phyloP scores from a whole-genome alignment of 495 filamentous ascomycete genomes.

The Choiromyces venosus region DNA sequence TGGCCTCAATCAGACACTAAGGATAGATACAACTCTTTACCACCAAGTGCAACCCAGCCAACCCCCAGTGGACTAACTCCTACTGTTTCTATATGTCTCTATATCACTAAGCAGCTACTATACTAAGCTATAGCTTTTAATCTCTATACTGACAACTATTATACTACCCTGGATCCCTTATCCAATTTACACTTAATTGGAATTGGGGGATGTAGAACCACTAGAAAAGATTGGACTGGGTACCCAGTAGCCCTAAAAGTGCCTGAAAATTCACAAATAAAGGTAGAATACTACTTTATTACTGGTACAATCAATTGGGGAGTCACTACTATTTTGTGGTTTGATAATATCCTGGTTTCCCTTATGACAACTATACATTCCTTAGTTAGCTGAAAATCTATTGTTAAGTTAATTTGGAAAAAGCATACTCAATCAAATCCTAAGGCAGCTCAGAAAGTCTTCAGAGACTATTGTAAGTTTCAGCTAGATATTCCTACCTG shows the following conservation, averaged over 20 bases:
- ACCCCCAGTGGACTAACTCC: constrained; percentile 5
- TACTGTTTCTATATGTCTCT: constrained; percentile 11
- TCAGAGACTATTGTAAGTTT: neutral
- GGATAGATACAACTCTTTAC: constrained; percentile 10
- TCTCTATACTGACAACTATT: constrained; percentile 17
- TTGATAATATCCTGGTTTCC: constrained; percentile 11
- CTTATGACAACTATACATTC: constrained; percentile 2
- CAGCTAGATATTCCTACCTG: constrained; percentile 22
- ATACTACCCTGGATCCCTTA: constrained; percentile 7
- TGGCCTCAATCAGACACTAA: constrained; percentile 13
- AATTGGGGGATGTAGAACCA: constrained; percentile 8
- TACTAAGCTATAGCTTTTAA: neutral
- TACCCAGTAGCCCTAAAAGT: constrained; percentile 10
- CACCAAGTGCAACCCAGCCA: neutral
- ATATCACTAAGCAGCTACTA: constrained; percentile 14
- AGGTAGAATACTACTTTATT: constrained; percentile 11
- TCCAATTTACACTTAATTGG: constrained; percentile 6
- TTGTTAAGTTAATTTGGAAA: constrained; percentile 7
- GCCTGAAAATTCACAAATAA: neutral
- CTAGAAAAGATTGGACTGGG: neutral
- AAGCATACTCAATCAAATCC: constrained; percentile 19
- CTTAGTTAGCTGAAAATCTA: neutral
- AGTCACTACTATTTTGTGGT: constrained; percentile 8
- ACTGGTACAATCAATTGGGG: neutral
- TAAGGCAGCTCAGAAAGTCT: neutral